phyloP scores from a whole-genome alignment of 805 yeast genomes.

The Wickerhamomyces rabaulensis region DNA sequence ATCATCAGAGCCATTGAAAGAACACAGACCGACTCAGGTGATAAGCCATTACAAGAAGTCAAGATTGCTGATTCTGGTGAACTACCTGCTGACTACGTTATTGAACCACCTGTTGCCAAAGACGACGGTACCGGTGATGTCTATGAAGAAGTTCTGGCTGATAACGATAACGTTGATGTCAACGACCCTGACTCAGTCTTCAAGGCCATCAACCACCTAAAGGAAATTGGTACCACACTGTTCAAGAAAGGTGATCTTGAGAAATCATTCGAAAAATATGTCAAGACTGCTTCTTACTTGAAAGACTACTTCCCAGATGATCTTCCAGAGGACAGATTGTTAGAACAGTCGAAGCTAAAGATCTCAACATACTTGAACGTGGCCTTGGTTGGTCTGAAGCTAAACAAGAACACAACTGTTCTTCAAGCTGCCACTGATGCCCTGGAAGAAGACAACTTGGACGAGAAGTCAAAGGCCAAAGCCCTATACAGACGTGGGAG shows the following conservation, averaged over 20 bases:
- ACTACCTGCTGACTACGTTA: constrained; percentile 52
- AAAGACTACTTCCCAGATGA: constrained; percentile 72
- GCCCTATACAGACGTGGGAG: constrained; percentile 83
- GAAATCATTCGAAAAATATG: constrained; percentile 61
- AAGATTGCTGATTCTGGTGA: constrained; percentile 76
- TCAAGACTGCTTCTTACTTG: constrained; percentile 65
- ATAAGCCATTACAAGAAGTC: constrained; percentile 69
- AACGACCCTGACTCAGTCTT: constrained; percentile 61
- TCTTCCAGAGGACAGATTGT: constrained; percentile 48
- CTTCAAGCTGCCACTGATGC: constrained; percentile 62
- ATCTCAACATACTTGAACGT: constrained; percentile 66
- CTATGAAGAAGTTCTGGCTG: constrained; percentile 71
- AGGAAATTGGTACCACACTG: constrained; percentile 71
- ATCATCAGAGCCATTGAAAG: constrained; percentile 75
- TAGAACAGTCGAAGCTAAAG: constrained; percentile 47
- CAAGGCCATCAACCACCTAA: constrained; percentile 57
- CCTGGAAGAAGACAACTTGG: constrained; percentile 47
- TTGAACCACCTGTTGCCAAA: constrained; percentile 37
- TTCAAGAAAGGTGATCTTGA: constrained; percentile 60
- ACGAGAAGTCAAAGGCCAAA: constrained; percentile 70
- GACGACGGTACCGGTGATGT: constrained; percentile 84
- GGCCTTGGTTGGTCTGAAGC: constrained; percentile 67
- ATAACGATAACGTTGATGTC: constrained; percentile 61
- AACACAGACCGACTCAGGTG: constrained; percentile 56
- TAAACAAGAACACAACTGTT: constrained; percentile 47